Conservation (phyloP, 495 filamentous ascomycete species). For the Xylaria flabelliformis region DNA sequence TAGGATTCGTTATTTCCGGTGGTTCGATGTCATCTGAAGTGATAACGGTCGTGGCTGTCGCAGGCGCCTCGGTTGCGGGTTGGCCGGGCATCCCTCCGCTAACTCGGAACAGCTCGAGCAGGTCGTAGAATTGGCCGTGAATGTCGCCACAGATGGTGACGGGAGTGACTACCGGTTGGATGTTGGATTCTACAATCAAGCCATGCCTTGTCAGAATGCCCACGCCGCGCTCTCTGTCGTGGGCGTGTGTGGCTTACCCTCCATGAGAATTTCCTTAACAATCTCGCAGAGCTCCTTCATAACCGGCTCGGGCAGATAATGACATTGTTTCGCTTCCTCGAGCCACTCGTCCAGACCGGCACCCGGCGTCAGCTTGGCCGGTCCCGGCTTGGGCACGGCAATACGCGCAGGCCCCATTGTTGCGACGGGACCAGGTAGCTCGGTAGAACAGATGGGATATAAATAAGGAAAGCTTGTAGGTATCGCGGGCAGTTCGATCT, state of each 20-base stretch:
- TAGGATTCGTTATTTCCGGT: constrained; percentile 84
- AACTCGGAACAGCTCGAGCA: constrained; percentile 94
- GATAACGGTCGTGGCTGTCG: constrained; percentile 70
- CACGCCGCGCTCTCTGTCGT: not conserved
- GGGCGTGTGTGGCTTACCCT: constrained; percentile 60
- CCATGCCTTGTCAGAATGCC: not conserved
- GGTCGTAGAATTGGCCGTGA: constrained; percentile 98
- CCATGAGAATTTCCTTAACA: constrained; percentile 98
- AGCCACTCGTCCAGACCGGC: constrained; percentile 97
- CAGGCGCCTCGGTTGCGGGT: constrained; percentile 66
- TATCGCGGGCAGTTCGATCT: not conserved
- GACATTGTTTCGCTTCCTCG: constrained; percentile 91
- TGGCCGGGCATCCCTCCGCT: constrained; percentile 94
- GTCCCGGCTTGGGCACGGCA: constrained; percentile 82
- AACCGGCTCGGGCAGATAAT: constrained; percentile 90
- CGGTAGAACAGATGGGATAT: constrained; percentile 1
- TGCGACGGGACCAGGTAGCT: constrained; percentile 42
- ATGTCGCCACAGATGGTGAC: constrained; percentile 98
- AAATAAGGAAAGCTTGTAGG: not conserved
- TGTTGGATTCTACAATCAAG: constrained; percentile 86
- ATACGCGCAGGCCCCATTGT: constrained; percentile 45
- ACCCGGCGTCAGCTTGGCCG: constrained; percentile 79
- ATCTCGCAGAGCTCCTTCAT: constrained; percentile 99
- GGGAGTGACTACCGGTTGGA: constrained; percentile 94
- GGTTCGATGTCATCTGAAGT: constrained; percentile 87